These are phyloP conservation scores for Mycena chlorophos DNA, from an alignment of 768 basidiomycete species.

Conservation along the genomic window DNA sequence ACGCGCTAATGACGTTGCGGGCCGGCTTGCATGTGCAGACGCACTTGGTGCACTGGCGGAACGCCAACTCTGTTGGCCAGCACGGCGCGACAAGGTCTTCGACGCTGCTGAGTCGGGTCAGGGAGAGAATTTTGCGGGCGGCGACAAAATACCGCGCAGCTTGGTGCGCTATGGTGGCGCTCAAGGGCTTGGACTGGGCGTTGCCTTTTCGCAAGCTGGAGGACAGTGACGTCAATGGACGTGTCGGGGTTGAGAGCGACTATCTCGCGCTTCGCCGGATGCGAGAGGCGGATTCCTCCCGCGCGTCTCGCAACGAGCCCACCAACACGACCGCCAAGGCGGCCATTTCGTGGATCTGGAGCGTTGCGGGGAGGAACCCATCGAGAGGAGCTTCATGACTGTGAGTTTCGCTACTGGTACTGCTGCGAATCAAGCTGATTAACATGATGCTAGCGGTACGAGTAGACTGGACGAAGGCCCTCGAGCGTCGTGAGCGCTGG, in stretches of 20 bases:
- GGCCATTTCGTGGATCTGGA: slow-evolving; percentile 14
- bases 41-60: slow-evolving; percentile 6
- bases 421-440: not conserved
- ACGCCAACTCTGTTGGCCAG: slow-evolving; percentile 10
- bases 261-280: not conserved
- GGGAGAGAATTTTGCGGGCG: slow-evolving; percentile 1
- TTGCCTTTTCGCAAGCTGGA: not conserved
- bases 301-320: not conserved
- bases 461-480: slow-evolving; percentile 12
- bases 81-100: not conserved
- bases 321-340: not conserved
- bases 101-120: slow-evolving; percentile 3
- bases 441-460: slow-evolving; percentile 5
- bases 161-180: not conserved
- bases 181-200: not conserved
- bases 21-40: slow-evolving; percentile 10
- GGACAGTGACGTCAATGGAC: not conserved
- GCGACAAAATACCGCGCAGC: slow-evolving; percentile 9
- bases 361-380: not conserved
- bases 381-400: slow-evolving; percentile 5
- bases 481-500: slow-evolving; percentile 4
- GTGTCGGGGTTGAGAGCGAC: slow-evolving; percentile 10
- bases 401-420: not conserved
- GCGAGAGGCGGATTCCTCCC: not conserved
- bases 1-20: slow-evolving; percentile 2